Conservation (phyloP, 2,329 filamentous ascomycete species). For the Aspergillus spinulosporus region DNA sequence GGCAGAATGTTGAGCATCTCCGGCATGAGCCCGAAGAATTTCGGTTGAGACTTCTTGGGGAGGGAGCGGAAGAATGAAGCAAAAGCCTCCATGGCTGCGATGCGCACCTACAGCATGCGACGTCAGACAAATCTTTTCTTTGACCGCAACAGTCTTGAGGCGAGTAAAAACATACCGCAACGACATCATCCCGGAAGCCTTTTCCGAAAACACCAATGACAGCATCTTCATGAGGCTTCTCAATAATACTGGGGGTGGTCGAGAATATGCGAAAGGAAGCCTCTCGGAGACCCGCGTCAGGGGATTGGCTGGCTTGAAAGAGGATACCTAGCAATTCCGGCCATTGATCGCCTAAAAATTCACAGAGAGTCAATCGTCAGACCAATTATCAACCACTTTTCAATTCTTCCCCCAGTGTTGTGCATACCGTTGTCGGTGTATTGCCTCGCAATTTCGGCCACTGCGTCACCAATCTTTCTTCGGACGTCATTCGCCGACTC, state of each 20-base stretch:
- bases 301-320: slow-evolving; percentile 86
- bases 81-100: slow-evolving; percentile 95
- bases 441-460: slow-evolving; percentile 91
- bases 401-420: neutral
- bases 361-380: slow-evolving; percentile 18
- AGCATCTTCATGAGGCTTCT: slow-evolving; percentile 90
- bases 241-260: slow-evolving; percentile 91
- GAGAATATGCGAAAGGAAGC: slow-evolving; percentile 93
- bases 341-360: slow-evolving; percentile 72
- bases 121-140: slow-evolving; percentile 12
- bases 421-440: slow-evolving; percentile 85
- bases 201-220: slow-evolving; percentile 85
- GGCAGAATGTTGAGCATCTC: slow-evolving; percentile 93
- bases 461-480: slow-evolving; percentile 97
- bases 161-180: slow-evolving; percentile 58
- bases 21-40: slow-evolving; percentile 83
- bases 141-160: slow-evolving; percentile 1
- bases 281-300: slow-evolving; percentile 80
- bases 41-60: slow-evolving; percentile 80
- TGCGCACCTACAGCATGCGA: slow-evolving; percentile 65
- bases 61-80: slow-evolving; percentile 93
- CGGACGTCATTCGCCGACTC: slow-evolving; percentile 75
- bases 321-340: slow-evolving; percentile 81
- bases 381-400: slow-evolving; percentile 7
- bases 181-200: slow-evolving; percentile 86